Base-by-base conservation (phyloP, 2,329 filamentous ascomycete species). In the Phaeosphaeria sp. region DNA sequence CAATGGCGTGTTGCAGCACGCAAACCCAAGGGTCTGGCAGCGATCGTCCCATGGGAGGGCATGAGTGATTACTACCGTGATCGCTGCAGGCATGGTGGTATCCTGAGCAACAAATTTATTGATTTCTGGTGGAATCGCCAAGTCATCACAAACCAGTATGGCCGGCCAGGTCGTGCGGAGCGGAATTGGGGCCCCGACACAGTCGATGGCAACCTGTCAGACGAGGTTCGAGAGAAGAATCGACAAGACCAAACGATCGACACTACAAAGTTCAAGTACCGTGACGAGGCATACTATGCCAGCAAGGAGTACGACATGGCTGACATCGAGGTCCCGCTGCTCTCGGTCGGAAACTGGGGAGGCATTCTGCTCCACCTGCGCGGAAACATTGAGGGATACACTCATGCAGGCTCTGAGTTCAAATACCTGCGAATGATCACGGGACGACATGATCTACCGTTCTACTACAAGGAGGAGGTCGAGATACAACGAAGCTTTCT, bases 401-500 rank as follows among this genome's bases (percentile, higher is more conserved):
- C 78, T 1, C 81, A 87, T 48, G 88, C 89, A 0, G 87, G 87
- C 0, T 91, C 88, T 0, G 80, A 86, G 56, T 79, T 87, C 59
- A 91, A 91, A 72, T 92, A 89, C 63, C 80, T 91, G 0, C 84
- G 89, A 6, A 86, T 91, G 71, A 89, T 91, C 67, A 87, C 85
- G 0, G 89, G 89, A 1, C 82, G 89, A 0, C 89, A 92, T 60
- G 89, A 91, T 65, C 79, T 91, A 1, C 89, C 89, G 0, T 91
- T 91, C 71, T 92, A 91, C 76, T 90, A 91, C 69, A 74, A 83
- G 1, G 86, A 91, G 48, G 87, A 91, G 60, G 88, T 90, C 0
- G 86, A 89, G 59, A 65, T 91, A 0, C 89, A 91, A 67, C 82
- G 80, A 47, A 86, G 84, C 62, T 92, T 92, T 71, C 77, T 91